Conservation (phyloP, 805 yeast species). For the Saccharomycopsis javanensis region DNA sequence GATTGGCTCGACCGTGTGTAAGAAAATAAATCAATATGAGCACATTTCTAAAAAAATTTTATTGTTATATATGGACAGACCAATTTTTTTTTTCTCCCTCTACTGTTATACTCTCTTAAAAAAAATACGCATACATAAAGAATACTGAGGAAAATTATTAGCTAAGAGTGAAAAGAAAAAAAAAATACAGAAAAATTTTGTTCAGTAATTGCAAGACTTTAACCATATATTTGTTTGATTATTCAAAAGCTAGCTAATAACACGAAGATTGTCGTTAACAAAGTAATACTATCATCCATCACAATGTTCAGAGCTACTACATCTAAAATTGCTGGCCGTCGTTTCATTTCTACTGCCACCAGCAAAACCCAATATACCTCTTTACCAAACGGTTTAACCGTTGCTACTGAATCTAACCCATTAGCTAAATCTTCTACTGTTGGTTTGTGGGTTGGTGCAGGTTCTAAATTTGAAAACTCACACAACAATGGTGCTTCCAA, state of each 20-base stretch:
- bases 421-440: conserved; percentile 46
- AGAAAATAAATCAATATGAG: neutral
- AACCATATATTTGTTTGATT: neutral
- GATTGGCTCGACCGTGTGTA: neutral
- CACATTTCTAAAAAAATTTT: neutral
- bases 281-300: neutral
- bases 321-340: conserved; percentile 29
- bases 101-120: neutral
- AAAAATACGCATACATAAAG: too few species aligned
- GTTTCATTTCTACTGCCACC: conserved; percentile 49
- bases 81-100: neutral
- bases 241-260: neutral
- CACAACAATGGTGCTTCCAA: conserved; percentile 77
- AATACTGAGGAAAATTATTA: too few species aligned
- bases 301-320: conserved; percentile 13
- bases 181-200: neutral
- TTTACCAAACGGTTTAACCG: conserved; percentile 62
- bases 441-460: conserved; percentile 67
- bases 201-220: neutral
- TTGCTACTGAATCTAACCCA: conserved; percentile 59
- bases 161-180: neutral
- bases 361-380: conserved; percentile 62
- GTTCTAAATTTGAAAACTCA: conserved; percentile 70
- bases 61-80: neutral
- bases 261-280: neutral